These are phyloP conservation scores for Linnemannia elongata DNA, from an alignment of 192 early-diverging fungal genomes.

Conservation along the genomic window DNA sequence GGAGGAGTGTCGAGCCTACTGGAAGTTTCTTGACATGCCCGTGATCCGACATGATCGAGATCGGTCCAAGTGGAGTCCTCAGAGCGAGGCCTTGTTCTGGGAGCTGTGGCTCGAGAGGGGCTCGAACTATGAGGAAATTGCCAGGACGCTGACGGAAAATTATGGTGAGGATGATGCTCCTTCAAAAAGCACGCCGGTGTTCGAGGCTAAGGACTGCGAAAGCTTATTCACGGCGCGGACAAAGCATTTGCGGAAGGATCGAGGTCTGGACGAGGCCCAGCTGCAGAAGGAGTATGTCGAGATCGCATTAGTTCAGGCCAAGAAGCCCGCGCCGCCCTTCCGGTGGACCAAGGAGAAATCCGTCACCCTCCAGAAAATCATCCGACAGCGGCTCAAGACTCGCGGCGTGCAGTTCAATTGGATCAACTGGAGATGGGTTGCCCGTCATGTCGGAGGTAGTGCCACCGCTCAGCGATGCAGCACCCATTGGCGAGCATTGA, in stretches of 20 bases:
- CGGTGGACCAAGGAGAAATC: conserved; percentile 41
- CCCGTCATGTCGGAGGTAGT: conserved; percentile 37
- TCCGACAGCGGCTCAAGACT: conserved; percentile 38
- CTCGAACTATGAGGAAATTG: conserved; percentile 34
- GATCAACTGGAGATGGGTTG: conserved; percentile 56
- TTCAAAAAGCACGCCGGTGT: neutral
- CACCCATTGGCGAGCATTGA: conserved; percentile 31
- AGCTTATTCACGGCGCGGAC: conserved; percentile 24
- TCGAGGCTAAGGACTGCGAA: conserved; percentile 22
- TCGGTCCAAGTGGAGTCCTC: conserved; percentile 14
- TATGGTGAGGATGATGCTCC: neutral
- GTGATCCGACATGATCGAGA: neutral
- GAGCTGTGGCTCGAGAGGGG: conserved; percentile 33
- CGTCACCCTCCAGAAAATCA: conserved; percentile 43
- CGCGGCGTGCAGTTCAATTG: conserved; percentile 45
- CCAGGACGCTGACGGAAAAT: neutral
- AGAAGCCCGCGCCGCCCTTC: conserved; percentile 18
- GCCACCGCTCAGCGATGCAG: conserved; percentile 30
- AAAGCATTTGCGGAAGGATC: neutral
- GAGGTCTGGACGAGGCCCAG: neutral
- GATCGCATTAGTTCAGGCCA: conserved; percentile 24
- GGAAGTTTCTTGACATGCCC: conserved; percentile 53
- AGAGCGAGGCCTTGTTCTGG: conserved; percentile 39
- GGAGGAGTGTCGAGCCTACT: conserved; percentile 42
- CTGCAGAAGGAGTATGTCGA: conserved; percentile 29